Evolutionary conservation across 164 flowering plant genomes (phyloP).

Genomic region (Nelumbo lutea): DNA sequence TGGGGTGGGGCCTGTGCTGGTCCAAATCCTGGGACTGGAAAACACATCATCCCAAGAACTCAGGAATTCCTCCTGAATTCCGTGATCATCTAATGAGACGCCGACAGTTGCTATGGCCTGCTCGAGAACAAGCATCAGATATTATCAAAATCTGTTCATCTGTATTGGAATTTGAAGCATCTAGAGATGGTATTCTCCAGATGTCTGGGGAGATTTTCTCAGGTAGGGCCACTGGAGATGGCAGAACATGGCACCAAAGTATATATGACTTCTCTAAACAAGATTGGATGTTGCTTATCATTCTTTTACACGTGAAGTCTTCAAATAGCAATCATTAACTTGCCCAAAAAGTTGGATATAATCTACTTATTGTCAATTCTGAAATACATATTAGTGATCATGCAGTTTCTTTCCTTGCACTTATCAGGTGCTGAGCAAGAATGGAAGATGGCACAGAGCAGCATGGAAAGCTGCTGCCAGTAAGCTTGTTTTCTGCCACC

Average conservation of each 20-base stretch:
- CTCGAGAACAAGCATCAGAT: constrained; percentile 70
- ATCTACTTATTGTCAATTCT: neutral
- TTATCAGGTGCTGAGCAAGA: constrained; percentile 81
- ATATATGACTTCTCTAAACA: constrained; percentile 60
- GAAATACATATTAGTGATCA: neutral
- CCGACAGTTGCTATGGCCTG: constrained; percentile 56
- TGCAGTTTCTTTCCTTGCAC: constrained; percentile 8
- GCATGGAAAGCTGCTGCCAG: constrained; percentile 78
- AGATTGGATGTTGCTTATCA: constrained; percentile 77
- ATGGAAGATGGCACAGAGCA: constrained; percentile 77
- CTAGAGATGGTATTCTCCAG: constrained; percentile 72
- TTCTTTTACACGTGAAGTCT: constrained; percentile 73
- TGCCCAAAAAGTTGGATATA: neutral
- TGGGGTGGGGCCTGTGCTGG: constrained; percentile 99
- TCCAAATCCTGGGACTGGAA: constrained; percentile 46
- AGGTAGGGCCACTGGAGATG: constrained; percentile 43
- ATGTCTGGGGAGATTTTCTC: constrained; percentile 43
- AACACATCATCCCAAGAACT: constrained; percentile 44
- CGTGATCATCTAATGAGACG: constrained; percentile 77
- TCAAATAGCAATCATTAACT: neutral
- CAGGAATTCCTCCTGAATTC: constrained; percentile 88
- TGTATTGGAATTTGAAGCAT: constrained; percentile 86
- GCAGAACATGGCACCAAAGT: constrained; percentile 85
- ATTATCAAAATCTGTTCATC: constrained; percentile 67
- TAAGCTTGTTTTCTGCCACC: constrained; percentile 61